Percentiles rank a stretch among this genome's conserved stretches.
Conservation (phyloP, 192 early-diverging fungal genomes). For the Mortierella claussenii region DNA sequence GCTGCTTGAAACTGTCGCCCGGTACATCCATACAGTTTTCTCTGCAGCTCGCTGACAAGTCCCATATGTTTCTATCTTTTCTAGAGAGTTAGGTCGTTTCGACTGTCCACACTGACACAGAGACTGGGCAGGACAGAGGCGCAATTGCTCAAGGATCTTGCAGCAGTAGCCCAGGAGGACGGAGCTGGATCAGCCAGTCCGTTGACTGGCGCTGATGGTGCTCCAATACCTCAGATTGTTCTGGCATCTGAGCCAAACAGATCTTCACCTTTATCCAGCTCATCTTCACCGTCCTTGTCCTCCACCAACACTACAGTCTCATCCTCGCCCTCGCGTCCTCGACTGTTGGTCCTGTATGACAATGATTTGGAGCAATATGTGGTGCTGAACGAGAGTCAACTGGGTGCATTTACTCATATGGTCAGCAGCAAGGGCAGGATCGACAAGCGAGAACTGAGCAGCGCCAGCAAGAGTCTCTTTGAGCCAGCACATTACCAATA, state of each 20-base stretch:
- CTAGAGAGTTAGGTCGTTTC: conserved; percentile 38
- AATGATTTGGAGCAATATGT: conserved; percentile 28
- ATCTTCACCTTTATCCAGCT: too few species aligned
- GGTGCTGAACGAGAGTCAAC: conserved; percentile 15
- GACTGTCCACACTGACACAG: conserved; percentile 9
- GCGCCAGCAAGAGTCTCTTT: conserved; percentile 19
- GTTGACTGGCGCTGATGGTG: background rate
- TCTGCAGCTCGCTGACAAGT: too few species aligned
- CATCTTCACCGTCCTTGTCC: background rate
- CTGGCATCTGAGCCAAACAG: conserved; percentile 23
- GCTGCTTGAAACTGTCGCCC: too few species aligned
- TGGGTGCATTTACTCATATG: conserved; percentile 6
- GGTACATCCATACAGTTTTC: too few species aligned
- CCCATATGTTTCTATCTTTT: too few species aligned
- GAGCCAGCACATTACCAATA: background rate
- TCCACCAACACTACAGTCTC: background rate
- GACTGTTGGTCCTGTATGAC: conserved; percentile 24
- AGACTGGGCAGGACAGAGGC: conserved; percentile 33
- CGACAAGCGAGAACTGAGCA: conserved; percentile 25
- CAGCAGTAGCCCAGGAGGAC: conserved; percentile 21
- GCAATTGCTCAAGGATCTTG: conserved; percentile 31
- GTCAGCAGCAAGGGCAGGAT: conserved; percentile 19
- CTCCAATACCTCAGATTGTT: conserved; percentile 14
- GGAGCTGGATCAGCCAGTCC: background rate
- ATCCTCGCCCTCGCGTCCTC: background rate